phyloP scores from a whole-genome alignment of 108 stramenopile species.

The Cyclotella baltica region DNA sequence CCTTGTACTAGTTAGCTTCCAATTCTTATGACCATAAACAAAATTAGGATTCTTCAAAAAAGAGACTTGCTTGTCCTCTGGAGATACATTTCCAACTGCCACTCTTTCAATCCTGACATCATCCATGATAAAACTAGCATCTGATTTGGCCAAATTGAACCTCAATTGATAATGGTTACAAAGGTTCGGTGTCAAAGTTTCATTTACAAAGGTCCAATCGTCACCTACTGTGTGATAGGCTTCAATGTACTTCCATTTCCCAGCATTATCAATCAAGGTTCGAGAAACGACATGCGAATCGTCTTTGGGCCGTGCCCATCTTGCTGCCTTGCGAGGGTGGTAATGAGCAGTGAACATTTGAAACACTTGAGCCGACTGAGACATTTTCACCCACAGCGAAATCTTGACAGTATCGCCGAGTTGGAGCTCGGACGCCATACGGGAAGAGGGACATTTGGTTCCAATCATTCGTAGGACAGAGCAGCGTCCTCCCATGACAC shows the following conservation, averaged over 20 bases:
- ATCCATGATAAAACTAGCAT: conserved; percentile 34
- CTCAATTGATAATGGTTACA: conserved; percentile 52
- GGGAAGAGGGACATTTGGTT: not conserved
- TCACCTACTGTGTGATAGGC: conserved; percentile 38
- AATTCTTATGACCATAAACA: conserved; percentile 19
- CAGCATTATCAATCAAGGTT: conserved; percentile 19
- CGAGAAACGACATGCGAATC: conserved; percentile 39
- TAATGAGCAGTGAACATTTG: conserved; percentile 42
- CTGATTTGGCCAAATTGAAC: conserved; percentile 20
- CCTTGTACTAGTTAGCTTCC: conserved; percentile 17
- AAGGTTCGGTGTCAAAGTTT: conserved; percentile 15
- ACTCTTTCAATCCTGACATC: conserved; percentile 36
- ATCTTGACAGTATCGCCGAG: conserved; percentile 35
- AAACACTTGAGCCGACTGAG: conserved; percentile 23
- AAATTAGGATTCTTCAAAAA: conserved; percentile 47
- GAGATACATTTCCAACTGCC: not conserved
- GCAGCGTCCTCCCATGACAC: conserved; percentile 29
- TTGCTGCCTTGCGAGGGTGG: conserved; percentile 19
- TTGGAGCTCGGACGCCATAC: conserved; percentile 10
- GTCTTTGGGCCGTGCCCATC: conserved; percentile 33
- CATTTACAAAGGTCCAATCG: conserved; percentile 42
- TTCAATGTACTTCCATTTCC: conserved; percentile 38
- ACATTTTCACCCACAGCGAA: conserved; percentile 21
- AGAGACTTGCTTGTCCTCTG: conserved; percentile 7
- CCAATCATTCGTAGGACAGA: conserved; percentile 36